Evolutionary conservation across 2,329 filamentous ascomycete genomes (phyloP).

Genomic region (Polychaeton citri): DNA sequence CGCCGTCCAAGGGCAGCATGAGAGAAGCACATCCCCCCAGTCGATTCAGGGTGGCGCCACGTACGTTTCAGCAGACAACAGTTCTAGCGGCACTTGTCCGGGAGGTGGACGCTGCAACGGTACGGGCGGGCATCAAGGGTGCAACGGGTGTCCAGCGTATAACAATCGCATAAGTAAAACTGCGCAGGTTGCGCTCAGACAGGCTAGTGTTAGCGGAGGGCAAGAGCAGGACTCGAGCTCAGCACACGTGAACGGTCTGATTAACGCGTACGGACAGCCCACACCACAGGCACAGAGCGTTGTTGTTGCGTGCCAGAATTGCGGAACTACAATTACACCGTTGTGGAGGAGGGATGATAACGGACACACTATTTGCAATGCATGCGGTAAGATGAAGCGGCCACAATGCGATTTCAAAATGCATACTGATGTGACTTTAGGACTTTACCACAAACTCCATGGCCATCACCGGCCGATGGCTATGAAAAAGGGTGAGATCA

Average conservation of each 20-base stretch:
- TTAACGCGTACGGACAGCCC: constrained; percentile 8
- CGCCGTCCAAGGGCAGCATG: constrained; percentile 20
- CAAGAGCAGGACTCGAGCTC: constrained; percentile 2
- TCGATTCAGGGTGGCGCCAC: constrained; percentile 38
- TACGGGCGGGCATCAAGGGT: constrained; percentile 87
- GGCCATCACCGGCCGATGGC: constrained; percentile 83
- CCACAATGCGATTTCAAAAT: constrained; percentile 1
- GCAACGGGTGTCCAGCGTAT: constrained; percentile 89
- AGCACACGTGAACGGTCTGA: constrained; percentile 10
- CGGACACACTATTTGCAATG: constrained; percentile 96
- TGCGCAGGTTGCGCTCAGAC: constrained; percentile 52
- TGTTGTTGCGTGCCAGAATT: constrained; percentile 91
- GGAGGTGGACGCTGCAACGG: constrained; percentile 93
- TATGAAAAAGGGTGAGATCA: constrained; percentile 99
- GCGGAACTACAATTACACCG: constrained; percentile 89
- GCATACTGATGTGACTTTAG: constrained; percentile 32
- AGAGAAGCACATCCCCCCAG: constrained; percentile 26
- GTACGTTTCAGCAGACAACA: constrained; percentile 66
- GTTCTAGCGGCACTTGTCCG: constrained; percentile 74
- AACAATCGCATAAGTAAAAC: constrained; percentile 93
- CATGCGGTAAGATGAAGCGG: constrained; percentile 59
- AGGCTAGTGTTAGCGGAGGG: constrained; percentile 8
- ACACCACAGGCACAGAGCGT: constrained; percentile 34
- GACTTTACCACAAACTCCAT: constrained; percentile 91
- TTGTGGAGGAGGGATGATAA: constrained; percentile 89